A percentile compares a stretch with the other conserved stretches of the same genome.
phyloP scores from a whole-genome alignment of 331 rosid species.

The Quercus tomentella region DNA sequence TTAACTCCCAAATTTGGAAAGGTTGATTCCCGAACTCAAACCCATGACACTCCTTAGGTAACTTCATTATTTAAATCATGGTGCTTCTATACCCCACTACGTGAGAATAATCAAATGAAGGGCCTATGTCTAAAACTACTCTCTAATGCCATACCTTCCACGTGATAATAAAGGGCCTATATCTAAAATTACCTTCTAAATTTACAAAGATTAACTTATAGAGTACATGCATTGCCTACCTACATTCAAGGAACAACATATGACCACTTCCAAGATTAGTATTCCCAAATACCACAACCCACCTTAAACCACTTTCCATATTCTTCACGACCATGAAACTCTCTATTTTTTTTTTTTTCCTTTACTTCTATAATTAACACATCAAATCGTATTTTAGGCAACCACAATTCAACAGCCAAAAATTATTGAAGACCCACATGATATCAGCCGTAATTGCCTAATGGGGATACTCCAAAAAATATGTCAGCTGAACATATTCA shows the following conservation, averaged over 20 bases:
- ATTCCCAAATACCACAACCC: background rate
- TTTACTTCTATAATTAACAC: background rate
- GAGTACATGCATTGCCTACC: background rate
- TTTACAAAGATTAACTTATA: background rate
- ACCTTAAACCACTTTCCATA: background rate
- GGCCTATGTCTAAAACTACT: background rate
- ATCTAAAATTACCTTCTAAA: background rate
- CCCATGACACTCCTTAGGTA: background rate
- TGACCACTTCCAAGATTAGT: background rate
- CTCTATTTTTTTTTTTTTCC: background rate
- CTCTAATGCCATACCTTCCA: background rate
- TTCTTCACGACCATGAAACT: background rate
- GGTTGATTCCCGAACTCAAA: too few species aligned
- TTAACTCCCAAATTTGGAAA: too few species aligned
- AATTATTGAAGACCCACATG: background rate
- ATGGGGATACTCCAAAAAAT: background rate
- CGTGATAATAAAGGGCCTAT: background rate
- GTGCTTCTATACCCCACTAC: background rate
- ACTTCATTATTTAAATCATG: background rate
- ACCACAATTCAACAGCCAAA: background rate
- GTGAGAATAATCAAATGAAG: background rate
- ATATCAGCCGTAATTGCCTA: background rate
- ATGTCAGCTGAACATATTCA: background rate
- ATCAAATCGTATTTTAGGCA: background rate
- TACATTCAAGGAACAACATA: background rate